Conservation (phyloP, 2,329 filamentous ascomycete genomes). For the Fusarium penzigii region DNA sequence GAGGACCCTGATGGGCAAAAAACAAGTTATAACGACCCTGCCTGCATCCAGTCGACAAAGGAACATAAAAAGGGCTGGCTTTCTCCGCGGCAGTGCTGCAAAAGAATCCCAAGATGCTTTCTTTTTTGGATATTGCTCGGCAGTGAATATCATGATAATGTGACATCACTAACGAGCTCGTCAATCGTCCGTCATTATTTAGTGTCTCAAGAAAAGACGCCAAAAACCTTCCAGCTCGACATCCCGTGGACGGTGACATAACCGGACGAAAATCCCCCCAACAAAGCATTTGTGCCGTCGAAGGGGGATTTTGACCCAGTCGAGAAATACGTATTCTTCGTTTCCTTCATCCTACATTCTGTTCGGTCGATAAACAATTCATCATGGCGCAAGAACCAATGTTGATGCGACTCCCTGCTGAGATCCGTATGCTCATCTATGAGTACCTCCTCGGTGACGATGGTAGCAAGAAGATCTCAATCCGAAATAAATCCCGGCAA, state of each 20-base stretch:
- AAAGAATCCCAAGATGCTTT: too few relatives aligned
- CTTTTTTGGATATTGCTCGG: too few relatives aligned
- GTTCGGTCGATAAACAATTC: background rate
- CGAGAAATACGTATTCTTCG: background rate
- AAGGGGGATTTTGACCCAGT: background rate
- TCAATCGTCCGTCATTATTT: conserved; percentile 14
- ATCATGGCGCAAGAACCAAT: conserved; percentile 23
- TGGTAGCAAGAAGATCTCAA: conserved; percentile 39
- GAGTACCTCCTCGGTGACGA: conserved; percentile 45
- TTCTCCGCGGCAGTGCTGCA: too few relatives aligned
- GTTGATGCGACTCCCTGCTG: conserved; percentile 40
- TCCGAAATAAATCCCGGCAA: conserved; percentile 39
- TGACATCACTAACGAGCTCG: conserved; percentile 11
- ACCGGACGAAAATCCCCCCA: background rate
- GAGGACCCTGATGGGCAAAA: too few relatives aligned
- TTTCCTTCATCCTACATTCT: background rate
- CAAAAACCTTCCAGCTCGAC: background rate
- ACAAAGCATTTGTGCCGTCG: background rate
- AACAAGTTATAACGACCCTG: too few relatives aligned
- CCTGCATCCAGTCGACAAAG: too few relatives aligned
- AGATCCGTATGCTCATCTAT: conserved; percentile 47
- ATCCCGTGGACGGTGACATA: background rate
- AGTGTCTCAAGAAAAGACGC: background rate
- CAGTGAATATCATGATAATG: conserved; percentile 11
- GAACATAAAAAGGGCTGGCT: too few relatives aligned